A percentile compares a stretch with the other conserved stretches of the same genome.
phyloP scores from a whole-genome alignment of 495 filamentous ascomycete species.

The Tuber aestivum region DNA sequence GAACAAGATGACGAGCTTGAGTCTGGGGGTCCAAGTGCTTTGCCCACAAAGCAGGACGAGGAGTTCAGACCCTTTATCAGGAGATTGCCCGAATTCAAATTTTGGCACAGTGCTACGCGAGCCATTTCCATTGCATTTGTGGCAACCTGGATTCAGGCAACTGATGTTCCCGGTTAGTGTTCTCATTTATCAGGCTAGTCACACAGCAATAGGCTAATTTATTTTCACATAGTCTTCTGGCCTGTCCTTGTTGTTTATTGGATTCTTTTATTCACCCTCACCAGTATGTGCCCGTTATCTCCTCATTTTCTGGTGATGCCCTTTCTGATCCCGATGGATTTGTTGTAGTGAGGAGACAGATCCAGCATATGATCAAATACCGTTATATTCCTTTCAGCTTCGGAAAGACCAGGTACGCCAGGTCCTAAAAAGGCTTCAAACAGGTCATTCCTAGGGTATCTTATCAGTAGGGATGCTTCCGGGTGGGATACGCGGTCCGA shows the following conservation, averaged over 20 bases:
- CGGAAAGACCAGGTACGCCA: constrained; percentile 77
- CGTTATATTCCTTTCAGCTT: constrained; percentile 94
- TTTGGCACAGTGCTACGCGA: constrained; percentile 92
- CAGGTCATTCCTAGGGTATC: background rate
- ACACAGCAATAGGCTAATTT: background rate
- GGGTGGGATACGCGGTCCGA: background rate
- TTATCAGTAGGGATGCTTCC: background rate
- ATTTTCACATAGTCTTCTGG: constrained; percentile 72
- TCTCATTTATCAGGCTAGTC: background rate
- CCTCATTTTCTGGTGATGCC: constrained; percentile 11
- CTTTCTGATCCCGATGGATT: constrained; percentile 29
- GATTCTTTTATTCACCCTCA: constrained; percentile 89
- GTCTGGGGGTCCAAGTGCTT: constrained; percentile 68
- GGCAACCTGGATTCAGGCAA: constrained; percentile 87
- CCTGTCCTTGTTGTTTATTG: constrained; percentile 97
- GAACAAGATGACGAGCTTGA: constrained; percentile 94
- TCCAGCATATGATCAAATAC: constrained; percentile 99
- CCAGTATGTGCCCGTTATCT: constrained; percentile 58
- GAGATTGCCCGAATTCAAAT: constrained; percentile 96
- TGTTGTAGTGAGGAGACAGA: constrained; percentile 81
- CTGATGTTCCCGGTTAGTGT: constrained; percentile 64
- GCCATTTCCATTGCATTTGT: constrained; percentile 77
- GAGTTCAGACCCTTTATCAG: constrained; percentile 97
- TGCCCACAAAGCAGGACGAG: constrained; percentile 91
- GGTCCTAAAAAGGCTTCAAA: constrained; percentile 20